Base-by-base conservation (phyloP, 176 grass and related monocot genomes). In the Aechmea fasciata region DNA sequence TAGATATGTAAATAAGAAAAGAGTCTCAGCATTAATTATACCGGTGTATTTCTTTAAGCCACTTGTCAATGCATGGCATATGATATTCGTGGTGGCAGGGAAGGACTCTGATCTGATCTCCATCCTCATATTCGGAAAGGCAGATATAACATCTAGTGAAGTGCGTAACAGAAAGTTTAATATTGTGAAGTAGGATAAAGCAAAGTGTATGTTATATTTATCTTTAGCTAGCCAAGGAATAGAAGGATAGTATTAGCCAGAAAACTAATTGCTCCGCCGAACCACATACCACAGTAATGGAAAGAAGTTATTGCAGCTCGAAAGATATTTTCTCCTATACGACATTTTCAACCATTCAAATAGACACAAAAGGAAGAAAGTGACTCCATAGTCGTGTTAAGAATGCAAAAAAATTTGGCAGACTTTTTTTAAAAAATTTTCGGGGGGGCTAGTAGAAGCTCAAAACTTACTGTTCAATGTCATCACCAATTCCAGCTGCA, bases 11-110 rank as follows among this genome's bases (percentile, higher is more conserved):
- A 51, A 75, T 2, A 75, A n/a, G 13, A 11, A 11, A 49, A 29
- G 23, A 73, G 11, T 52, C n/a, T 18, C 19, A 41, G 33, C 33
- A 7, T 7, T 28, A 47, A 55, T 17, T 12, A 62, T 87, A 92
- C 92, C 92, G 72, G 71, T 92, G 88, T 55, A 96, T 69, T 84
- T 96, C 83, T 89, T 96, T 96, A 57, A 96, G 88, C 92, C 92
- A 96, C 62, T 96, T 96, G 64, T 96, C 92, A 51, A 91, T 86
- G 74, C 92, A 96, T 10, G 68, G 68, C 81, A 83, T 51, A 76
- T 96, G 92, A 74, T 91, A 92, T 71, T 96, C 92, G 50, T 96
- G 88, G 49, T 91, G 87, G 81, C 92, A 89, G 0, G 88, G 92
- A 69, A 92, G 85, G 68, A 83, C 80, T 83, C 92, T 85, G 80